A percentile compares a stretch with the other conserved stretches of the same genome.
phyloP scores from a whole-genome alignment of 2,329 filamentous ascomycete species.

The Seiridium cupressi region DNA sequence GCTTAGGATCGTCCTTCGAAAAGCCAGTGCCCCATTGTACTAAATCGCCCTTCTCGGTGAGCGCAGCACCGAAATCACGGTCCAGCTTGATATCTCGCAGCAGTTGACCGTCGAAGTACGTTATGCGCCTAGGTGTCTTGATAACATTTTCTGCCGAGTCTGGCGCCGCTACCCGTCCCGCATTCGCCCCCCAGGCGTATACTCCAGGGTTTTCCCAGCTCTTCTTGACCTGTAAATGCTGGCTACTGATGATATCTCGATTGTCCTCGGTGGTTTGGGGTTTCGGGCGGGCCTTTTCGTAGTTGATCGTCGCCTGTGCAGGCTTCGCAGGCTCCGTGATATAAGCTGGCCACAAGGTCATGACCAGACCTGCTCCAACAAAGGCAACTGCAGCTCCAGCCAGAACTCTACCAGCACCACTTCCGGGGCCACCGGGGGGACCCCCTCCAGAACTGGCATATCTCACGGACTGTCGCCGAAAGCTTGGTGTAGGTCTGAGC shows the following conservation, averaged over 20 bases:
- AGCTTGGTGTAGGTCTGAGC: not conserved
- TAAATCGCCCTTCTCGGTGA: conserved; percentile 83
- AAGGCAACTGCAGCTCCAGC: conserved; percentile 21
- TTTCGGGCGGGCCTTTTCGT: conserved; percentile 63
- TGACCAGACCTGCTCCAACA: conserved; percentile 19
- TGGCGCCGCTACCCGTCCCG: conserved; percentile 80
- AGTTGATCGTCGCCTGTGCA: conserved; percentile 54
- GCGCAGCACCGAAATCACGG: conserved; percentile 77
- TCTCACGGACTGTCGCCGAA: conserved; percentile 17
- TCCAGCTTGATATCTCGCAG: conserved; percentile 87
- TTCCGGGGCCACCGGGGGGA: not conserved
- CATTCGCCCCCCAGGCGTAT: conserved; percentile 91
- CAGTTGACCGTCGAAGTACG: conserved; percentile 80
- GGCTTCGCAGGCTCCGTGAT: conserved; percentile 19
- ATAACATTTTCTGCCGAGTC: conserved; percentile 74
- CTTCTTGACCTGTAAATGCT: conserved; percentile 83
- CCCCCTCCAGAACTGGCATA: conserved; percentile 16
- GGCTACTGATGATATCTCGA: conserved; percentile 74
- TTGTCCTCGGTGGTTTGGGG: conserved; percentile 67
- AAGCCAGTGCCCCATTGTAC: conserved; percentile 88
- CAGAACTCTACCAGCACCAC: conserved; percentile 17
- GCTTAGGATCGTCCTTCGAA: conserved; percentile 60
- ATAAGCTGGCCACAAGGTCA: conserved; percentile 19
- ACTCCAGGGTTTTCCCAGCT: conserved; percentile 83
- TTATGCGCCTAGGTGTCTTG: conserved; percentile 76